Base-by-base conservation (phyloP, 176 grass and related monocot species). In the Hordeum marinum region DNA sequence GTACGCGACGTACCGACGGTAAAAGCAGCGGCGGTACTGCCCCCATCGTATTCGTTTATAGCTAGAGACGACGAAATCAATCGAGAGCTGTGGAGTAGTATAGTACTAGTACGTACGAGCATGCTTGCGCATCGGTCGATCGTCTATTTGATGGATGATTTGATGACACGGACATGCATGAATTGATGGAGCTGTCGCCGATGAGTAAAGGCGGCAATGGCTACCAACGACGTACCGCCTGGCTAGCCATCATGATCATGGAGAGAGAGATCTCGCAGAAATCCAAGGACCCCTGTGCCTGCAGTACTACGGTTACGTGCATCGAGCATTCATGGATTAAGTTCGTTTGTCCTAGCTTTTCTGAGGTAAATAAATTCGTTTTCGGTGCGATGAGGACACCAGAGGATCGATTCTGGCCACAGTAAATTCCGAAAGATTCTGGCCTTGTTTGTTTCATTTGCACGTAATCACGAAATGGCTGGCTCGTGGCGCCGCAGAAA, bases 121-220 rank as follows among this genome's bases (percentile, higher is more conserved):
- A 68, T 40, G 37, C 68, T 42, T 57, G 54, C 54, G 48, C 68
- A 24, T 41, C 68, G 23, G 11, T 23, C n/a, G 20, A 15, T 39
- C 31, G 52, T 7, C 2, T 62, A 79, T 42, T 62, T 78, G 68
- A n/a, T n/a, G n/a, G n/a, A n/a, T n/a, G n/a, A 26, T 71, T 60
- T 9, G 80, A n/a, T 58, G 74, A 70, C 21, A 43, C 85, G 55
- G 78, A 66, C 69, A 81, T 82, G 69, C 85, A 81, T 76, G 69
- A 43, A 87, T 87, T 75, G 60, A 82, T 81, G 8, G 60, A 7
- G 0, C 2, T 87, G 85, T 82, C 78, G 69, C 70, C 40, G 21
- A 13, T 11, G 55, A 52, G 45, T 71, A n/a, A 63, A 50, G 14
- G 26, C 9, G 39, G 26, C 23, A 8, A 20, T 58, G 36, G 25